Evolutionary conservation across 1,284 basidiomycete genomes (phyloP), one percentile per base, ranked within the genome.

Genomic region (Bjerkandera adusta): DNA sequence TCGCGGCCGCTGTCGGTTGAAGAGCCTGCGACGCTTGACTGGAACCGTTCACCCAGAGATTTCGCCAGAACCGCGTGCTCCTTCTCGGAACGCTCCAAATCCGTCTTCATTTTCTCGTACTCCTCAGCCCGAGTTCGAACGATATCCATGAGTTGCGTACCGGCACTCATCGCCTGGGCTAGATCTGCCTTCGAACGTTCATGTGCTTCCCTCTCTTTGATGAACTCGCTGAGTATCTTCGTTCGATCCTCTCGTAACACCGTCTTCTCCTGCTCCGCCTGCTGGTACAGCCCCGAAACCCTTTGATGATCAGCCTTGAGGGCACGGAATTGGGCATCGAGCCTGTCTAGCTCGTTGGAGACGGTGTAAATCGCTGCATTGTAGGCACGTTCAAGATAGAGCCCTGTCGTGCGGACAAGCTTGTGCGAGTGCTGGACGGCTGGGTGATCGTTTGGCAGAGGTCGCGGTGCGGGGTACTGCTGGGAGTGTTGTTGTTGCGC

Each of bases 221-320:
- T 21, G 21, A 35, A 7, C 20, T 46, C 27, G 27, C 35, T 27
- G 12, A 36, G 37, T 29, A 39, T 24, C 11, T 42, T 35, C n/a
- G 40, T 33, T 39, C 27, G 37, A 18, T 49, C 49, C 26, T 45
- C 5, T 26, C 38, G 30, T 11, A 48, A 41, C 15, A 13, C 16
- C 11, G 15, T 35, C 33, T 34, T 20, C 38, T 38, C 45, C 21
- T 46, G 30, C 20, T 48, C 37, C n/a, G 24, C 24, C 22, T 43
- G 34, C 4, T 18, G 13, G n/a, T 36, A 20, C 6, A 8, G 21
- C 3, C 27, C 43, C 21, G 34, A 18, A 4, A 45, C 26, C 24
- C 36, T 25, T 12, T 6, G 7, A 35, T 45, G 36, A 26, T 11
- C 16, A n/a, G 36, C 34, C 7, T 11, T 20, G 46, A 50, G 29